Percentiles rank a stretch among this genome's conserved stretches.
phyloP scores from a whole-genome alignment of 2,329 filamentous ascomycete species.

The Thielaviopsis musarum region DNA sequence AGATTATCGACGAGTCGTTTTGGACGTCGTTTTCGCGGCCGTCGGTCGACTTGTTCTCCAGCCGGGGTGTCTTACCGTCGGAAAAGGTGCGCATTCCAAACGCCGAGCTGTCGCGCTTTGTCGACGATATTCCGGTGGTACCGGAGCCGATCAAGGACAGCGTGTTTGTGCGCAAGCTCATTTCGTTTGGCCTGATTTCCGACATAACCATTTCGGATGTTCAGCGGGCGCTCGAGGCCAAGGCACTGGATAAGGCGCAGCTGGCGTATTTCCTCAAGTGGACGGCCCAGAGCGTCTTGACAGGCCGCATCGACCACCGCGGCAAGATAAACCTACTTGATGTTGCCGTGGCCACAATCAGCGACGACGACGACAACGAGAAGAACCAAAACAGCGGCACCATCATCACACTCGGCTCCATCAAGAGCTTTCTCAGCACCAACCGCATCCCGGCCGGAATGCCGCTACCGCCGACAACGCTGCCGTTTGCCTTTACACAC shows the following conservation, averaged over 20 bases:
- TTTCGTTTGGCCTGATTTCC: conserved; percentile 71
- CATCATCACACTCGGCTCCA: conserved; percentile 60
- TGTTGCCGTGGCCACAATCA: conserved; percentile 58
- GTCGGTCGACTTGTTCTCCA: conserved; percentile 76
- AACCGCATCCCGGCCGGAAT: conserved; percentile 65
- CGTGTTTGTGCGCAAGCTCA: conserved; percentile 65
- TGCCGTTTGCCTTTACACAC: conserved; percentile 72
- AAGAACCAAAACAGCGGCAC: conserved; percentile 42
- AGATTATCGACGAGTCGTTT: conserved; percentile 85
- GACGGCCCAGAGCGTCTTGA: conserved; percentile 55
- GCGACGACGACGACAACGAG: conserved; percentile 37
- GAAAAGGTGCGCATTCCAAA: conserved; percentile 63
- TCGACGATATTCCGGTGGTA: conserved; percentile 75
- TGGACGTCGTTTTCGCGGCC: conserved; percentile 80
- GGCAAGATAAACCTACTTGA: conserved; percentile 57
- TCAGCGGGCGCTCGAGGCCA: conserved; percentile 62
- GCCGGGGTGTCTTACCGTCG: conserved; percentile 70
- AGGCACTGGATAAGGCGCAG: conserved; percentile 64
- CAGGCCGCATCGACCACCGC: conserved; percentile 52
- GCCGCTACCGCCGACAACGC: conserved; percentile 63
- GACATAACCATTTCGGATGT: conserved; percentile 81
- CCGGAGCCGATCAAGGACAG: conserved; percentile 57
- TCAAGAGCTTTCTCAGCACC: conserved; percentile 59
- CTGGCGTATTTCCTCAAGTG: conserved; percentile 71
- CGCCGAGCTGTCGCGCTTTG: conserved; percentile 51